Evolutionary conservation across 1,139 yeast species (phyloP), one percentile per base, ranked within the genome.

Genomic region (Hyphopichia buzzinii): DNA sequence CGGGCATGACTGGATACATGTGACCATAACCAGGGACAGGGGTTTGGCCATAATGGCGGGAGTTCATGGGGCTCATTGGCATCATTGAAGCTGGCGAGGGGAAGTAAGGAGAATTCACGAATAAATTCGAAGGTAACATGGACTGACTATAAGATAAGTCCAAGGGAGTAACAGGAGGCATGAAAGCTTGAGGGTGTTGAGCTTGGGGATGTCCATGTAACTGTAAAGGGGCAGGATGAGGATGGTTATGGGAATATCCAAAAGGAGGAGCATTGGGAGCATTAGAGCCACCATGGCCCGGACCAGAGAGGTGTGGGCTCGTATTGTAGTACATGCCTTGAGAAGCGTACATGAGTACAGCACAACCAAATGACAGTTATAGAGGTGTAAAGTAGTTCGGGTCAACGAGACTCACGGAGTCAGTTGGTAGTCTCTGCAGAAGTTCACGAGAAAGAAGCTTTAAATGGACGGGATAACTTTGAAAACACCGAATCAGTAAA

Each of bases 61-160:
- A 40, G 24, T 36, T 39, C 29, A 37, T 42, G 7, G 55, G 55
- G 29, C 26, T 26, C 23, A 33, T 27, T 7, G 48, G 41, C 10
- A 39, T 33, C 39, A 41, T 41, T 36, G 38, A 35, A 35, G 42
- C 31, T 17, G 51, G 63, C 17, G 55, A 54, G 29, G 74, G 77
- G 33, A 77, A 71, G 50, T 77, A 83, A 0, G 92, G 92, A 1
- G 90, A 80, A 15, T 79, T 78, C 44, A 81, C 63, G 35, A 84
- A 62, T 37, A 84, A 60, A 50, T 82, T 87, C 17, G 86, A 72
- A 1, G 92, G 92, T 27, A 84, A 62, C 70, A 84, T 69, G 13
- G 84, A 77, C n/a, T 82, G 73, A 8, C 81, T 77, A 49, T 75
- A 77, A 4, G 69, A 57, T 39, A 72, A 53, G 46, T 78, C 84